phyloP scores from a whole-genome alignment of 2,329 filamentous ascomycete genomes.

The Arthroderma uncinatum region DNA sequence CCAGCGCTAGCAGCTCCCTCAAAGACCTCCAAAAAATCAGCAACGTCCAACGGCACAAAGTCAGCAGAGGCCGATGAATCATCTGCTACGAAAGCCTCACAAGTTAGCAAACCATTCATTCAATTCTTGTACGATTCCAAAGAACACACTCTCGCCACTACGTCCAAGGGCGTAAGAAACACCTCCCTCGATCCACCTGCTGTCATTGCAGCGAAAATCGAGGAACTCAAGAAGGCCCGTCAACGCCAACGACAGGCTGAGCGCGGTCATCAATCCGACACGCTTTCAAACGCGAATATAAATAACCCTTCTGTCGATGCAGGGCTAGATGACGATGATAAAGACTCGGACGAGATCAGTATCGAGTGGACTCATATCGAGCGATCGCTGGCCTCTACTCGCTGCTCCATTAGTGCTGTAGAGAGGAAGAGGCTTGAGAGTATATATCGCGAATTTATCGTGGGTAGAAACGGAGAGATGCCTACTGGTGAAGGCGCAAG shows the following conservation, averaged over 20 bases:
- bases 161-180: conserved; percentile 32
- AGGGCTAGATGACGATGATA: conserved; percentile 15
- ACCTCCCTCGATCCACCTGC: conserved; percentile 60
- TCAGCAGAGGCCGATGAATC: conserved; percentile 11
- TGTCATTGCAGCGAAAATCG: conserved; percentile 68
- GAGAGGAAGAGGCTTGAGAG: conserved; percentile 62
- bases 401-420: conserved; percentile 68
- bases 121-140: conserved; percentile 68
- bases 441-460: conserved; percentile 89
- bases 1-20: conserved; percentile 31
- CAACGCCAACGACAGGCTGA: conserved; percentile 49
- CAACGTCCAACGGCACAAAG: conserved; percentile 20
- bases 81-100: conserved; percentile 21
- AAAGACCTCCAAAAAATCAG: conserved; percentile 24
- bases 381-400: conserved; percentile 62
- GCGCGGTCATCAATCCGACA: conserved; percentile 19
- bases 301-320: conserved; percentile 18
- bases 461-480: conserved; percentile 89
- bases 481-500: conserved; percentile 81
- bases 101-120: conserved; percentile 44
- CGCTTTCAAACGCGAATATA: conserved; percentile 8
- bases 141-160: conserved; percentile 41
- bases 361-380: conserved; percentile 77
- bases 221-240: conserved; percentile 62
- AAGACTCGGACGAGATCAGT: conserved; percentile 52